These are phyloP conservation scores for Acarospora socialis DNA, from an alignment of 2,329 filamentous ascomycete genomes.

Conservation along the genomic window DNA sequence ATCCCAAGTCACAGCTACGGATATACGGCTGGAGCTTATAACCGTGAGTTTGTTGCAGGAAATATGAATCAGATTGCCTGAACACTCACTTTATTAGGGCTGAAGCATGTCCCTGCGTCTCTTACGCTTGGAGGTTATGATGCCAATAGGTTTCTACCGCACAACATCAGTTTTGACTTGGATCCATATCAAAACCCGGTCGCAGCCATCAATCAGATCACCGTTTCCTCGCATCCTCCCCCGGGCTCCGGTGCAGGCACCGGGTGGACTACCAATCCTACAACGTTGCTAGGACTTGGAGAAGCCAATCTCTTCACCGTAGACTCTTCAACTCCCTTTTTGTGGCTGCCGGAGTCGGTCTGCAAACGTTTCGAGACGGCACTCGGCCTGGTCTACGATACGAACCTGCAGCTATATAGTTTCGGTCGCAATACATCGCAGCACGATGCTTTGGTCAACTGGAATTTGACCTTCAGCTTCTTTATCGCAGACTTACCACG, in stretches of 20 bases:
- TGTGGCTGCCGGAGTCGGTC: conserved; percentile 25
- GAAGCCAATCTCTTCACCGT: conserved; percentile 20
- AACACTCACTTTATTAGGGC: conserved; percentile 10
- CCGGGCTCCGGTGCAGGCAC: conserved; percentile 5
- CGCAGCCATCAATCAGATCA: conserved; percentile 20
- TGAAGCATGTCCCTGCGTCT: conserved; percentile 20
- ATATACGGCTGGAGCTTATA: conserved; percentile 22
- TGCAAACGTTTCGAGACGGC: conserved; percentile 25
- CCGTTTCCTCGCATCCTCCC: conserved; percentile 13
- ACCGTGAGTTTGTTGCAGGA: conserved; percentile 14
- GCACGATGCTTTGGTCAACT: conserved; percentile 13
- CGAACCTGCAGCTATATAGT: conserved; percentile 23
- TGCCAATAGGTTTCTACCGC: conserved; percentile 18
- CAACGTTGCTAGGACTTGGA: conserved; percentile 13
- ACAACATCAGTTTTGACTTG: conserved; percentile 19
- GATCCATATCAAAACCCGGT: conserved; percentile 19
- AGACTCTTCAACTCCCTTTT: conserved; percentile 27
- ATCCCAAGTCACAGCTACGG: conserved; percentile 22
- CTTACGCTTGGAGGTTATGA: conserved; percentile 22
- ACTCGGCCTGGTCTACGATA: conserved; percentile 24
- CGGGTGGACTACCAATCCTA: conserved; percentile 15
- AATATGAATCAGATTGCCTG: neutral
- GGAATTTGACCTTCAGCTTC: conserved; percentile 24
- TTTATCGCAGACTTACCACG: conserved; percentile 19
- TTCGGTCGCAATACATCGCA: conserved; percentile 17